Evolutionary conservation across 2,329 filamentous ascomycete genomes (phyloP).

Genomic region (Hypoxylon sp.): DNA sequence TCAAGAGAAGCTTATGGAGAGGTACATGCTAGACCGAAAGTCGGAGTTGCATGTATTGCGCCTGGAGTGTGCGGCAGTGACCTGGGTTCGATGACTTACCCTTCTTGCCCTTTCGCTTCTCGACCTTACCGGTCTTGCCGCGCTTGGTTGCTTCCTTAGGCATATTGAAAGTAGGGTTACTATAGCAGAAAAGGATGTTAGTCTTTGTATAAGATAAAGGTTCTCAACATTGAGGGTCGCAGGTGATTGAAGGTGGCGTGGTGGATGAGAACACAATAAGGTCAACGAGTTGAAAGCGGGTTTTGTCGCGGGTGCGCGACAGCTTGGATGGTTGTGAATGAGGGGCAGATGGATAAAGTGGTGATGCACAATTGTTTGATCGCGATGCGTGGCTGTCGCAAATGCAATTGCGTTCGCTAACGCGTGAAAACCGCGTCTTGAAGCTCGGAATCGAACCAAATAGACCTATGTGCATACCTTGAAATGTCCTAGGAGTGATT

Average conservation of each 20-base stretch:
- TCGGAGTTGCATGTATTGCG: background rate
- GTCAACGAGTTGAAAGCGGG: no score
- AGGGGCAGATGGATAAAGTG: constrained; percentile 35
- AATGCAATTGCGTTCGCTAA: constrained; percentile 58
- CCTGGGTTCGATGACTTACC: constrained; percentile 59
- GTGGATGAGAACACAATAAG: background rate
- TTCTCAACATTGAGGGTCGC: background rate
- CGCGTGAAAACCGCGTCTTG: constrained; percentile 54
- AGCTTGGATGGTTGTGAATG: constrained; percentile 29
- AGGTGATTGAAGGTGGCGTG: background rate
- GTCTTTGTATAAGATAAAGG: constrained; percentile 35
- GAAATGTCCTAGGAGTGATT: constrained; percentile 43
- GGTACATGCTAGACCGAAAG: background rate
- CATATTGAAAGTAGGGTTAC: constrained; percentile 63
- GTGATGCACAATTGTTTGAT: constrained; percentile 37
- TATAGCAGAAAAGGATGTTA: constrained; percentile 48
- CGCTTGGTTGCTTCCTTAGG: constrained; percentile 72
- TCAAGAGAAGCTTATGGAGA: background rate
- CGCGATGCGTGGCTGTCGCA: constrained; percentile 54
- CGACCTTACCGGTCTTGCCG: constrained; percentile 65
- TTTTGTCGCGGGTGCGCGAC: constrained; percentile 20
- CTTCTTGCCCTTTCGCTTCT: constrained; percentile 73
- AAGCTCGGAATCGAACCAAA: constrained; percentile 55
- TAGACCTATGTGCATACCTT: constrained; percentile 57
- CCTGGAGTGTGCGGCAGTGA: background rate